These are phyloP conservation scores for Pleurozium schreberi DNA, from an alignment of 225 moss, liverwort and hornwort species.

Conservation along the genomic window DNA sequence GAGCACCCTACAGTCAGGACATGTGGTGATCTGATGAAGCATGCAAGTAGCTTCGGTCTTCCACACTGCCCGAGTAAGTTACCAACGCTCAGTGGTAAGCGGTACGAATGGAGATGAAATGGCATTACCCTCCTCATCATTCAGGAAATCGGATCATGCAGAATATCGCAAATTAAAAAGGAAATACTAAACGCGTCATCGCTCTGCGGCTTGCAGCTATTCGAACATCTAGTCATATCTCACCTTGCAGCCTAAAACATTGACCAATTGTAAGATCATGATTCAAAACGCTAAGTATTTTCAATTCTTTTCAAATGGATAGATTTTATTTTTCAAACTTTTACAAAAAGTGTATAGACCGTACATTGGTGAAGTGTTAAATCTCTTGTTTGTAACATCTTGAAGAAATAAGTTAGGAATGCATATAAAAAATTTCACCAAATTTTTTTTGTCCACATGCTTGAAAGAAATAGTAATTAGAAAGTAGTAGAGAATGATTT, in stretches of 20 bases:
- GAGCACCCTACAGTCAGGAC: background rate
- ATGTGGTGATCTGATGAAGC: background rate
- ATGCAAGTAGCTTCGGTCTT: background rate
- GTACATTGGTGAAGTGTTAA: too few species aligned
- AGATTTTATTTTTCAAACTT: too few species aligned
- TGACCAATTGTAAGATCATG: too few species aligned
- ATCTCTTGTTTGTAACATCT: too few species aligned
- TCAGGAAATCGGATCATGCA: background rate
- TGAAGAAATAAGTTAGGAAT: too few species aligned
- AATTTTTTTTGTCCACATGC: too few species aligned
- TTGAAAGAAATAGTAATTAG: too few species aligned
- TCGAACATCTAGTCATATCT: background rate
- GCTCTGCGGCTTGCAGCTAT: background rate
- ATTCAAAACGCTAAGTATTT: too few species aligned
- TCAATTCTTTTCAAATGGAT: too few species aligned
- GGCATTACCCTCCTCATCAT: background rate
- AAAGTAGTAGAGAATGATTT: too few species aligned
- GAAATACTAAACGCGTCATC: background rate
- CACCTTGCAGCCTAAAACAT: slow-evolving; percentile 30
- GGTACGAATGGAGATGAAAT: background rate
- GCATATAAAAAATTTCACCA: too few species aligned
- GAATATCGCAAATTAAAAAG: background rate
- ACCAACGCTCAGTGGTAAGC: background rate
- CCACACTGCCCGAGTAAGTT: background rate
- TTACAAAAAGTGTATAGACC: too few species aligned